Evolutionary conservation across 495 filamentous ascomycete genomes (phyloP), one percentile per base, ranked within the genome.

Genomic region (Talaromyces thailandensis): DNA sequence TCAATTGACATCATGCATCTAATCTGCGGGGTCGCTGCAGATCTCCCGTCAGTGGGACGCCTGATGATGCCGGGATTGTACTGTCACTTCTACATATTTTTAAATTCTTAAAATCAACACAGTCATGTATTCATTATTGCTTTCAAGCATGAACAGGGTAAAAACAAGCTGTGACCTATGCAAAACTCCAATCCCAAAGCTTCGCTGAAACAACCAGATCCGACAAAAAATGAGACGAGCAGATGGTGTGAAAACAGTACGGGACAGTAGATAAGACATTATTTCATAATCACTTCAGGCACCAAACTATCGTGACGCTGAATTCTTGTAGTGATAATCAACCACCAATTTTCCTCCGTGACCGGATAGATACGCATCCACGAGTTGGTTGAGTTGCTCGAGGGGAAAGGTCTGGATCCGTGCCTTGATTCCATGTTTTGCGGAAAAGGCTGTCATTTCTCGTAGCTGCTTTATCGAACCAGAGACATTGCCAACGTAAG

Each of bases 311-410:
- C n/a, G 28, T 55, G 21, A 14, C 12, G 51, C 51, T 16, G 32
- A 43, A 23, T 37, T 40, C 24, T 45, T 60, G 7, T 60, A 26
- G 50, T 61, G 59, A 31, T 50, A 51, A 25, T 61, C 59, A 32
- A 61, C 31, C 59, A 61, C 59, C 59, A 61, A 24, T 6, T 61
- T 61, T 16, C 59, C 59, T 31, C 59, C 59, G 52, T 61, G 59
- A 18, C 59, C 59, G 5, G 37, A 45, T 11, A 28, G 40, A 25
- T 61, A 61, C 37, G 40, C 28, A 23, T 61, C 43, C 5, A 61
- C 59, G n/a, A 61, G 12, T 12, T 37, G 23, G 35, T 61, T 61
- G 23, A 61, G 31, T 16, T 51, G 16, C 25, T 51, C 59, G 4
- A 61, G 25, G 21, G 40, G 59, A 8, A 61, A 61, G 16, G 25